These are phyloP conservation scores for Tetrapisispora taiwanensis DNA, from an alignment of 805 yeast genomes.

Conservation along the genomic window DNA sequence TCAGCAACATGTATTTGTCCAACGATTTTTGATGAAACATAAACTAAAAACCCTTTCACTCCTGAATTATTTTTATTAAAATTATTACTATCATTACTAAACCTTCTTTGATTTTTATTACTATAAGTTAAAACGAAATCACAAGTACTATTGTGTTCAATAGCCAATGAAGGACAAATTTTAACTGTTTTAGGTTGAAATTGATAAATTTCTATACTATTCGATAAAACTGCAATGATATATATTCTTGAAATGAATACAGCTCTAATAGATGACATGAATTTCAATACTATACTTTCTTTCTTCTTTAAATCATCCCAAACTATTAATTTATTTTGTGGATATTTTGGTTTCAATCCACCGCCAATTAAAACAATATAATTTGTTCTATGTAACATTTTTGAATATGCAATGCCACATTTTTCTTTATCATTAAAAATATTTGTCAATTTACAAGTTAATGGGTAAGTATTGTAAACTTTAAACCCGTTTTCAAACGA, in stretches of 20 bases:
- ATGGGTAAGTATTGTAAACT: conserved; percentile 81
- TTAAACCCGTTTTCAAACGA: conserved; percentile 74
- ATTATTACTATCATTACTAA: neutral
- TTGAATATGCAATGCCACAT: conserved; percentile 60
- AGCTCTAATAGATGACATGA: conserved; percentile 62
- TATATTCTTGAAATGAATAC: conserved; percentile 66
- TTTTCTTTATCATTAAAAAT: conserved; percentile 45
- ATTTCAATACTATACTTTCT: conserved; percentile 63
- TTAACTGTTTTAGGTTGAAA: conserved; percentile 72
- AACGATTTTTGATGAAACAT: conserved; percentile 16
- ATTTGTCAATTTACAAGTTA: conserved; percentile 28
- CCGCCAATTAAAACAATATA: conserved; percentile 88
- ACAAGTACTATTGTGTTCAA: conserved; percentile 13
- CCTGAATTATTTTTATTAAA: neutral
- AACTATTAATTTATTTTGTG: conserved; percentile 68
- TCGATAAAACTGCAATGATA: conserved; percentile 60
- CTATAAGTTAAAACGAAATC: conserved; percentile 19
- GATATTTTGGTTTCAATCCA: conserved; percentile 67
- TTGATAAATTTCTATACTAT: conserved; percentile 63
- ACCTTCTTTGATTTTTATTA: neutral
- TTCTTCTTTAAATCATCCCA: conserved; percentile 87
- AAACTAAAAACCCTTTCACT: conserved; percentile 17
- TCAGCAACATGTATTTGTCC: conserved; percentile 27
- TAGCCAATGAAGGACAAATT: conserved; percentile 27
- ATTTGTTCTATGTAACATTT: conserved; percentile 85